A percentile compares a stretch with the other conserved stretches of the same genome.
phyloP scores from a whole-genome alignment of 768 basidiomycete species.

The Rhodotorula babjevae region DNA sequence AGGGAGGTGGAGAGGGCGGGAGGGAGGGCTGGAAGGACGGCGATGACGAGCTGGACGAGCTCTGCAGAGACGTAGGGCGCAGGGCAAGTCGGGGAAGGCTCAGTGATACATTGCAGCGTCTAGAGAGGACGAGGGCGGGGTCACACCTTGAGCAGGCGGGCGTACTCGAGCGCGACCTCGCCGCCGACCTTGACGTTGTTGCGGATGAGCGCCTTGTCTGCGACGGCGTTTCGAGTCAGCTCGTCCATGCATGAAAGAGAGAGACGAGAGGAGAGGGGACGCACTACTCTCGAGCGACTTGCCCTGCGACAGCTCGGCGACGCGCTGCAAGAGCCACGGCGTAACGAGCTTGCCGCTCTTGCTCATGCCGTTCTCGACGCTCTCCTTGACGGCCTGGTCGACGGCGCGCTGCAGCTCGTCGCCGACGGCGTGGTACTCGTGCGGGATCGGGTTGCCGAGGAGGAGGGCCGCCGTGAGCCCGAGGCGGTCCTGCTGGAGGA shows the following conservation, averaged over 20 bases:
- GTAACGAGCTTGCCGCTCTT: conserved; percentile 83
- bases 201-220: conserved; percentile 79
- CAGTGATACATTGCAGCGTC: conserved; percentile 12
- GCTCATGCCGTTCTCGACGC: conserved; percentile 71
- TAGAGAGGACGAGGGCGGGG: background rate
- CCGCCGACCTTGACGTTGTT: conserved; percentile 82
- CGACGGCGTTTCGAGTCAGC: no score
- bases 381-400: conserved; percentile 77
- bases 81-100: background rate
- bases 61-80: conserved; percentile 48
- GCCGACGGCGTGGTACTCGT: conserved; percentile 64
- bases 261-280: conserved; percentile 41
- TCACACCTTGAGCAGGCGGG: conserved; percentile 51
- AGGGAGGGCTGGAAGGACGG: conserved; percentile 8
- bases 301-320: conserved; percentile 73
- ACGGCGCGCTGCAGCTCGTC: conserved; percentile 67
- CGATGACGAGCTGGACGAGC: background rate
- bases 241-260: background rate
- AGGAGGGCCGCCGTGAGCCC: conserved; percentile 70
- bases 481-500: conserved; percentile 51
- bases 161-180: conserved; percentile 71
- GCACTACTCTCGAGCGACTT: conserved; percentile 66
- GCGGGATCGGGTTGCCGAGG: conserved; percentile 85
- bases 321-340: conserved; percentile 83
- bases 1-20: background rate